Evolutionary conservation across 208 protist genomes (phyloP), one percentile per base, ranked within the genome.

Genomic region (Trypanosoma cruzi): DNA sequence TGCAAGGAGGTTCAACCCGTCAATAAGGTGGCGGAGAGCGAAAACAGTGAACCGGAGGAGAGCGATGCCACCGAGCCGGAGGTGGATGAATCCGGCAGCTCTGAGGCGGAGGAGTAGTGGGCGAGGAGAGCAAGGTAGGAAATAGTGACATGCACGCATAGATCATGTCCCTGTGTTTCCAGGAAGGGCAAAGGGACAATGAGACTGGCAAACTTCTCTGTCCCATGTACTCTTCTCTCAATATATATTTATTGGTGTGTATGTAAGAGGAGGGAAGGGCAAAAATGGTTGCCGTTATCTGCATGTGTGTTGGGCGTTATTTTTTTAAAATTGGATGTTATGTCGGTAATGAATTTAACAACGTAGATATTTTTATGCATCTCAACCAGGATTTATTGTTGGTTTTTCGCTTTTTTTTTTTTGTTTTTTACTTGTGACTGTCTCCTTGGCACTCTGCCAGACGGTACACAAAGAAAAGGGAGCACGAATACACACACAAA

Each of bases 1-100:
- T 94, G 88, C 80, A 85, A 83, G 49, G 81, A 94, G 71, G 83
- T 42, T 50, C 83, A 90, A 62, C 88, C 88, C 7, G 77, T 82
- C 68, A 82, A 73, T 37, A 69, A 68, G 54, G 3, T 13, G 32
- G 8, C 24, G n/a, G 78, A 84, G 29, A 48, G 59, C 26, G 77
- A 26, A 11, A 44, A 58, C 13, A 54, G 29, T 13, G 56, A 57
- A 11, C 67, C 70, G 50, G 28, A n/a, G n/a, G n/a, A n/a, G n/a
- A n/a, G n/a, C n/a, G n/a, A n/a, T n/a, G n/a, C n/a, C n/a, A n/a
- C n/a, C n/a, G n/a, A n/a, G n/a, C n/a, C n/a, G n/a, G n/a, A 78
- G 24, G 71, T 67, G 16, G 44, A 49, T 16, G 61, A 58, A 6
- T 65, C 54, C 26, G 37, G 16, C 48, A 52, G 48, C 48, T 52